These are phyloP conservation scores for Synchytrium microbalum DNA, from an alignment of 371 early-diverging fungal species.

Conservation along the genomic window DNA sequence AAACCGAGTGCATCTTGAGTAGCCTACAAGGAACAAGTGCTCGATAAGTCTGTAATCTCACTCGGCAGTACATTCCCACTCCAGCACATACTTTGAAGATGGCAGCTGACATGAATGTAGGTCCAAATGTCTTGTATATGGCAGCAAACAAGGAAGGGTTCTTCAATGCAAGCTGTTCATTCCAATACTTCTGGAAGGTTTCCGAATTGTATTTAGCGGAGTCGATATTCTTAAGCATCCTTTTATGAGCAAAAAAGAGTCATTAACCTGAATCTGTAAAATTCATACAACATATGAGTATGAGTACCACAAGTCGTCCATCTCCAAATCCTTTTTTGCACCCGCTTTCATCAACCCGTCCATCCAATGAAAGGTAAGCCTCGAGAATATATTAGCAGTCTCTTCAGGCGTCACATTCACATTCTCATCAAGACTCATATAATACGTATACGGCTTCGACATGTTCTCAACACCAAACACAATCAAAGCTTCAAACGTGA, in stretches of 20 bases:
- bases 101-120: constrained; percentile 58
- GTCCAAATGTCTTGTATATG: constrained; percentile 54
- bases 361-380: constrained; percentile 87
- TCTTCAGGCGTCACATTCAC: constrained; percentile 57
- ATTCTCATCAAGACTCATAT: constrained; percentile 48
- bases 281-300: no score
- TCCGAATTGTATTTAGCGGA: constrained; percentile 55
- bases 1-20: not conserved
- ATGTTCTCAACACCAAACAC: constrained; percentile 56
- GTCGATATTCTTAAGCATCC: constrained; percentile 38
- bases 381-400: constrained; percentile 75
- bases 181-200: constrained; percentile 63
- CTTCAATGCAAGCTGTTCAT: constrained; percentile 10
- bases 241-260: not conserved
- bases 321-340: constrained; percentile 58
- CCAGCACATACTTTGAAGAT: constrained; percentile 77
- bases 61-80: constrained; percentile 72
- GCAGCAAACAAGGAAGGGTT: constrained; percentile 67
- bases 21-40: not conserved
- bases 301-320: constrained; percentile 77
- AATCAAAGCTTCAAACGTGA: constrained; percentile 35
- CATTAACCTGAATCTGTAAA: no score
- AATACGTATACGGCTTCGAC: constrained; percentile 51
- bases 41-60: constrained; percentile 63
- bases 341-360: constrained; percentile 78